Base-by-base conservation (phyloP, 805 yeast species). In the Millerozyma miso region DNA sequence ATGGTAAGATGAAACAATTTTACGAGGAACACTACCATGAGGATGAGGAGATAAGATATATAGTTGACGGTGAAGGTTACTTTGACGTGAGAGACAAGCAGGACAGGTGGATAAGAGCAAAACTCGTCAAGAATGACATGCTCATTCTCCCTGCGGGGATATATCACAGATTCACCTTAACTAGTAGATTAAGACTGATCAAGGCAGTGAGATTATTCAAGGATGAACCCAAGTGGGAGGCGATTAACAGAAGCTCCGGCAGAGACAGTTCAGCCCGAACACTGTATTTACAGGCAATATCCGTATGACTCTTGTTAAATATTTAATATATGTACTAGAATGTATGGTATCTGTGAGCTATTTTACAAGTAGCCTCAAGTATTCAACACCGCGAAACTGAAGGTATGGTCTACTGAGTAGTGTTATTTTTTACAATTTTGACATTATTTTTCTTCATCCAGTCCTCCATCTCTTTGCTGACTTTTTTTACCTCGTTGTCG, bases 171-270 rank as follows among this genome's bases (percentile, higher is more conserved):
- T 91, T 91, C 64, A 88, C 97, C 1, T 72, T 91, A 49, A 74
- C 88, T 7, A 63, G 70, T 35, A 55, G 58, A 15, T 57, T 67
- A 39, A 79, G 81, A 60, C 76, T 76, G 51, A 83, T 91, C 51
- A 76, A 77, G 45, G 96, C 98, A 3, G 60, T 86, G 55, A 73
- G 99, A 51, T 66, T 91, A 53, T 91, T 91, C 70, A 80, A 88
- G 62, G 97, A 88, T 53, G 96, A 90, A 67, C 98, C 98, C 19
- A 91, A 89, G 61, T 91, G 99, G 99, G 79, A 83, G 31, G 95
- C 97, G 6, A 76, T 86, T 55, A 78, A 80, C 56, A 77, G 95
- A 46, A 86, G 87, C 29, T 57, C 59, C 26, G 57, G 60, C 26
- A 54, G 54, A 31, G 41, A 49, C 19, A 59, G 67, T n/a, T 60